Conservation (phyloP, 2,329 filamentous ascomycete genomes). For the Calonectria montana region DNA sequence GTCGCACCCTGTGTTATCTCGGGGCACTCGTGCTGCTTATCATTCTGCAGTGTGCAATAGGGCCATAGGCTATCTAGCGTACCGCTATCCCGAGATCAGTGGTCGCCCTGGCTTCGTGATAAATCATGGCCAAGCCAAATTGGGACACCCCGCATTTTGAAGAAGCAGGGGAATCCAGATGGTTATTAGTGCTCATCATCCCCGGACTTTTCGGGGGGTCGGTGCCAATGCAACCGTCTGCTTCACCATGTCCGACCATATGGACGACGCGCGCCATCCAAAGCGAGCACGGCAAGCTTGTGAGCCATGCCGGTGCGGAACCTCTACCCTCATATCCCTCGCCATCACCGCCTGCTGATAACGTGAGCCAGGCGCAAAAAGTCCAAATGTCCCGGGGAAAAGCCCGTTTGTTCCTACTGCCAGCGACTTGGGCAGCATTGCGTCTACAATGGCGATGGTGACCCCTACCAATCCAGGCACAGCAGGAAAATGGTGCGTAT, state of each 20-base stretch:
- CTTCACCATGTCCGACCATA: background rate
- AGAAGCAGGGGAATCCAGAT: background rate
- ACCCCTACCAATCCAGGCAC: slow-evolving; percentile 21
- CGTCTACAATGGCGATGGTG: slow-evolving; percentile 8
- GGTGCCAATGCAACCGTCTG: background rate
- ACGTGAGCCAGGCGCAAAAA: slow-evolving; percentile 31
- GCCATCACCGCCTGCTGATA: background rate
- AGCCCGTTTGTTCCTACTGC: slow-evolving; percentile 35
- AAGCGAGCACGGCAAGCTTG: background rate
- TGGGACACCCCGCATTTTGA: slow-evolving; percentile 9
- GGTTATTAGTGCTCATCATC: background rate
- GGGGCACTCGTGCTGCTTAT: background rate
- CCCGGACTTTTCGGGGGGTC: background rate
- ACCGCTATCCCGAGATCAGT: background rate
- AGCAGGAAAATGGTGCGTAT: slow-evolving; percentile 31
- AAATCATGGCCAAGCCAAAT: background rate
- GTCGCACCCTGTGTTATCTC: background rate
- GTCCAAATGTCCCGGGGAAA: slow-evolving; percentile 37
- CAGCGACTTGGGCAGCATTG: slow-evolving; percentile 28
- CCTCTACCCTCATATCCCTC: background rate
- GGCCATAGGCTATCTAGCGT: background rate
- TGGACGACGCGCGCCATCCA: background rate
- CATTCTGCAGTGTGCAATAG: background rate
- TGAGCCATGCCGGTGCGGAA: background rate
- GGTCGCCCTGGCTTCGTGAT: background rate